Base-by-base conservation (phyloP, 768 basidiomycete genomes). In the Paxillus ammoniavirescens region DNA sequence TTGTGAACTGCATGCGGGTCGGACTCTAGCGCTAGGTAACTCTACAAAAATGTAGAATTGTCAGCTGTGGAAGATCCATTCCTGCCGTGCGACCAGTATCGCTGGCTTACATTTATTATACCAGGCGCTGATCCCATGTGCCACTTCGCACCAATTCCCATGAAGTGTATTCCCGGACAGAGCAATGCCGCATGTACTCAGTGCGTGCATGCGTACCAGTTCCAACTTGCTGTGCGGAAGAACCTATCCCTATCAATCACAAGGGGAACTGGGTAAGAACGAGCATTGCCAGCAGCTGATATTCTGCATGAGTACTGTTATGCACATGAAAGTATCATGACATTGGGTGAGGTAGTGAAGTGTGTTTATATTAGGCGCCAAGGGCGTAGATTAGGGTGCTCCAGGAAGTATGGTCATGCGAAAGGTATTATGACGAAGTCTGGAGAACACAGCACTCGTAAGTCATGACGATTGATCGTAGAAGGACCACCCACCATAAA, bases 311-410 rank as follows among this genome's bases (percentile, higher is more conserved):
- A 48, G 23, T 52, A 54, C 31, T 44, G 49, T 51, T 63, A 65
- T 65, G 51, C 54, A 63, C 61, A 66, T 51, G 54, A 55, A 60
- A 47, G 37, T 54, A 60, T 54, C 50, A 40, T 41, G 33, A 65
- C 49, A 52, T 51, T 48, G 46, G 7, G n/a, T 40, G n/a, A n/a
- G 43, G 42, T 46, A 18, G 59, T 49, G 15, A 42, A 33, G 50
- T 54, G 35, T 44, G 42, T 42, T 41, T 42, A 6, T 40, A 54
- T 31, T 53, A 42, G n/a, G 21, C 31, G 36, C 46, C 26, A 35
- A 47, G 40, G 42, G 41, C 7, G 28, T 42, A 28, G 46, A 60
- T 63, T 65, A 63, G 50, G 7, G 36, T 50, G 15, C 40, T 50
- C 33, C 14, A 23, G 42, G 37, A 37, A 18, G 23, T 62, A 54